Base-by-base conservation (phyloP, 31 red algal genomes). In the Odonthalia washingtoniensis region DNA sequence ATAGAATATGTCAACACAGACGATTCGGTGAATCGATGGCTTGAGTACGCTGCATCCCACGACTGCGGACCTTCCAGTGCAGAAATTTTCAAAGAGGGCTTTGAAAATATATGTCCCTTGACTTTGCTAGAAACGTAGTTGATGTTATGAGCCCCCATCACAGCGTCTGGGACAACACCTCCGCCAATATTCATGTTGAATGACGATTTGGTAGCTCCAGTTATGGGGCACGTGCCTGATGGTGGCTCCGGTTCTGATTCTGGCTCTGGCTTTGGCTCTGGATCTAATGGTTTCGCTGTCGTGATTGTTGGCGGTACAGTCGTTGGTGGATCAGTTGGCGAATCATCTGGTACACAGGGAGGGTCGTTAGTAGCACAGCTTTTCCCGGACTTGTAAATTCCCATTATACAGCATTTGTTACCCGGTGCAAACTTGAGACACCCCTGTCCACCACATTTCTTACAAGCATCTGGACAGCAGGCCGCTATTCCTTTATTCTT, bases 1-100 rank as follows among this genome's bases (percentile, higher is more conserved):
- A 90, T 90, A 63, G 57, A 81, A 53, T 90, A 90, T 30, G 46
- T 82, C 32, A 90, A 77, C 0, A 90, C 78, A 21, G 87, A 76
- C 30, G 78, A 66, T 36, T 75, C 67, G 24, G 77, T 82, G 70
- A 76, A 90, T 65, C 87, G 38, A 52, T 90, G 87, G 37, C 78
- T 83, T 31, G 87, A 82, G 37, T 82, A 90, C 21, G 78, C 65
- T 9, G 78, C 68, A 68, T 90, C 87, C 87, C 87, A 90, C 9
- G 87, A 52, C 4, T 63, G 53, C 3, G 77, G 41, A 16, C 87
- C 87, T 31, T 18, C 65, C 5, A 67, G 40, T 43, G 76, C 87
- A 46, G 87, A 90, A 68, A 90, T 74, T 2, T 42, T 80, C n/a
- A 76, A 65, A 37, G 38, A 65, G 27, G 78, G 66, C 5, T 40